Base-by-base conservation (phyloP, 2,329 filamentous ascomycete genomes). In the Teratosphaeria viscida region DNA sequence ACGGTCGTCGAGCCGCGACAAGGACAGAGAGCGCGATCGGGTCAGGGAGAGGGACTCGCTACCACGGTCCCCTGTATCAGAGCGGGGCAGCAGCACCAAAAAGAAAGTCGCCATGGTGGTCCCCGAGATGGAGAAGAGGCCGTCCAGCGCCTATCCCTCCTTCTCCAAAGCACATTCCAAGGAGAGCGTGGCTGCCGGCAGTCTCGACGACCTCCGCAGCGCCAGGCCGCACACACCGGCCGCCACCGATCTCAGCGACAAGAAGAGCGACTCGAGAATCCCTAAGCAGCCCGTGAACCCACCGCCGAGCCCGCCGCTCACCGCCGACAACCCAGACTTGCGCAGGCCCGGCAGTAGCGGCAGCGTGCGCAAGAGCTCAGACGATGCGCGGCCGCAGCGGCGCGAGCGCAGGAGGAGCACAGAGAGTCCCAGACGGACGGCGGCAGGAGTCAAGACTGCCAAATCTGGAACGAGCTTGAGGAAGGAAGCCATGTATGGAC, bases 141-240 rank as follows among this genome's bases (percentile, higher is more conserved):
- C 70, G 14, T 70, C 68, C 14, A 67, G 67, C 59, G 65, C 89
- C 6, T 95, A 96, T 71, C 90, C 91, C 1, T 81, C 82, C 11
- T 90, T 95, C 74, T 94, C 89, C 75, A 96, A 95, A 75, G 88
- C 88, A 12, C 90, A 95, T 73, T 95, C 90, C 79, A 94, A 91
- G 74, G 92, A 96, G 76, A 84, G 85, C 53, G 83, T 96, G 58
- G 43, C 43, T 49, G 43, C 43, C 10, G 81, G 84, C 64, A 86
- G 84, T 70, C 78, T 72, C 57, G 76, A 77, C 39, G 72, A 75
- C 16, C 54, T 67, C 14, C 63, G 67, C 29, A 72, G 70, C 57
- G 63, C 69, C 27, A 71, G 66, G 56, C 64, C 69, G 60, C 59
- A 67, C 67, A 67, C 72, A 5, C 76, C 77, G 12, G 75, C 78